phyloP scores from a whole-genome alignment of 2,329 filamentous ascomycete genomes.

The Myriangium duriaei region DNA sequence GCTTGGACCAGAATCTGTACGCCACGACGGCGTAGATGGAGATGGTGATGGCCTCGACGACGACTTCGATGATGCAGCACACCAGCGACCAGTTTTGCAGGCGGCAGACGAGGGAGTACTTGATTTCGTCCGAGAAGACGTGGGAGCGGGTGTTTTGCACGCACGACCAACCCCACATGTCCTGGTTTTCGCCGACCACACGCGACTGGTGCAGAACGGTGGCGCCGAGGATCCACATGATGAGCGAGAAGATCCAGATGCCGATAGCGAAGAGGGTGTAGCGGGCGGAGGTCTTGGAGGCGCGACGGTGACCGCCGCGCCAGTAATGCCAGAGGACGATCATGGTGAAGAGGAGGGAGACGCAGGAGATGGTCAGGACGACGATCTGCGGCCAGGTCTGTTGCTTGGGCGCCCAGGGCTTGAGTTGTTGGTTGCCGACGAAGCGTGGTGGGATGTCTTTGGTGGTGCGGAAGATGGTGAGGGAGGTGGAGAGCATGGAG shows the following conservation, averaged over 20 bases:
- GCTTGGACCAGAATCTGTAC: slow-evolving; percentile 96
- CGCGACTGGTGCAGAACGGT: slow-evolving; percentile 70
- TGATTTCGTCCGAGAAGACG: slow-evolving; percentile 66
- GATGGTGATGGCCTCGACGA: slow-evolving; percentile 84
- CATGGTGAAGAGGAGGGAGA: slow-evolving; percentile 71
- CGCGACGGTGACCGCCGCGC: slow-evolving; percentile 73
- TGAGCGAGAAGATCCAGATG: slow-evolving; percentile 85
- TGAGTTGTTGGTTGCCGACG: slow-evolving; percentile 50
- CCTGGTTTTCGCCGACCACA: slow-evolving; percentile 61
- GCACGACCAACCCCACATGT: slow-evolving; percentile 98
- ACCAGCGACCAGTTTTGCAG: slow-evolving; percentile 92
- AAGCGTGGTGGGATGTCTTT: slow-evolving; percentile 53
- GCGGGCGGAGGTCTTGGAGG: slow-evolving; percentile 88
- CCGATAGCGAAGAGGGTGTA: slow-evolving; percentile 88
- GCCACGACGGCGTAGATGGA: slow-evolving; percentile 88
- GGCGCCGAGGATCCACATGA: slow-evolving; percentile 85
- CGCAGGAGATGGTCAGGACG: slow-evolving; percentile 62
- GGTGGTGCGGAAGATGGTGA: slow-evolving; percentile 86
- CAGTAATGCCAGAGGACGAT: slow-evolving; percentile 76
- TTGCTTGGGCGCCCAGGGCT: slow-evolving; percentile 70
- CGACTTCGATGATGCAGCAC: slow-evolving; percentile 93
- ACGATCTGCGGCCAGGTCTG: slow-evolving; percentile 82
- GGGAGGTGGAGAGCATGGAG: slow-evolving; percentile 75
- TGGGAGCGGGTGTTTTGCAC: slow-evolving; percentile 70
- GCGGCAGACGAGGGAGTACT: slow-evolving; percentile 84